phyloP scores from a whole-genome alignment of 108 stramenopile species.

The Chaetoceros tenuissimus region DNA sequence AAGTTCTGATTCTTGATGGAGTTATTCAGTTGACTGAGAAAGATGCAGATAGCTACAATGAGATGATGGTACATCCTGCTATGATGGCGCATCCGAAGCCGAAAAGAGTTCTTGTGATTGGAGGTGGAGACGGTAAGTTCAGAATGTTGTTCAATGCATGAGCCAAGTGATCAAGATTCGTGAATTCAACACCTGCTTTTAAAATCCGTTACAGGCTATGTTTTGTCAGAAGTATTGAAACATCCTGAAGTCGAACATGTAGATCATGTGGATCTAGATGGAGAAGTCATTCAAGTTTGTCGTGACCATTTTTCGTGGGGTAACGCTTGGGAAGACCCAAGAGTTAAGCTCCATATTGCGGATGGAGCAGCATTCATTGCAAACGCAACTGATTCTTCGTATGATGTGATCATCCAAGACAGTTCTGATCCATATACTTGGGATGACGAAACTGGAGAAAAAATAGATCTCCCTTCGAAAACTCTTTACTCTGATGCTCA shows the following conservation, averaged over 20 bases:
- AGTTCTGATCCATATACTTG: conserved; percentile 60
- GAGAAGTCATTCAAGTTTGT: conserved; percentile 53
- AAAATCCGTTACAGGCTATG: too few species aligned
- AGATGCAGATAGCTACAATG: conserved; percentile 76
- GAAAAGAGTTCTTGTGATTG: conserved; percentile 49
- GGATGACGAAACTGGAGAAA: conserved; percentile 35
- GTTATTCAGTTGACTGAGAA: conserved; percentile 65
- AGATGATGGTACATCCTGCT: conserved; percentile 80
- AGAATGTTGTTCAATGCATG: conserved; percentile 18
- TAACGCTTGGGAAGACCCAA: conserved; percentile 60
- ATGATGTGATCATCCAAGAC: conserved; percentile 81
- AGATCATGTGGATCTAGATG: conserved; percentile 79
- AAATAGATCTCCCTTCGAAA: conserved; percentile 45
- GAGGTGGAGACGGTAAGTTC: conserved; percentile 71
- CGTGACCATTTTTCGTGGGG: conserved; percentile 61
- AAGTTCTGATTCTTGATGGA: conserved; percentile 58
- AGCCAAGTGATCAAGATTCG: too few species aligned
- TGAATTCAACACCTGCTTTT: too few species aligned
- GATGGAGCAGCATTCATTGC: conserved; percentile 66
- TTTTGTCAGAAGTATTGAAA: conserved; percentile 39
- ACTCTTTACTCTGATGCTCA: conserved; percentile 51
- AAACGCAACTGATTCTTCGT: conserved; percentile 21
- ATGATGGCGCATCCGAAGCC: conserved; percentile 63
- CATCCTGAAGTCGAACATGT: conserved; percentile 40
- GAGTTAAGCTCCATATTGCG: conserved; percentile 47